Evolutionary conservation across 352 stramenopile species (phyloP).

Genomic region (Phytophthora podocarpi): DNA sequence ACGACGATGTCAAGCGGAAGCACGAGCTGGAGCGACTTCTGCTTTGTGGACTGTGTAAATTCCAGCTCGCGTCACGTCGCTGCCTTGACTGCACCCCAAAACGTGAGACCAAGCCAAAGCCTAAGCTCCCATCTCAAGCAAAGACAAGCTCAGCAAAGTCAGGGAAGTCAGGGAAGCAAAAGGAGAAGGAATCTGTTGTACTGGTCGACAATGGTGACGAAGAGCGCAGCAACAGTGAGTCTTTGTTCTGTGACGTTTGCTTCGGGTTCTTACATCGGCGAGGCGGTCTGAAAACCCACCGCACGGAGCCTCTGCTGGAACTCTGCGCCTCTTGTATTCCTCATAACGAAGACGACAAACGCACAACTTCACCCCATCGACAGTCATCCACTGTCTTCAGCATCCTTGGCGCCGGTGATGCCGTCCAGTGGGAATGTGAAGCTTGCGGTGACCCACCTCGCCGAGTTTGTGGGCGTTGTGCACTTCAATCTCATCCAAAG

Average conservation of each 20-base stretch:
- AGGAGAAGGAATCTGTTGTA: constrained; percentile 3
- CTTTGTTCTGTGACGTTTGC: constrained; percentile 69
- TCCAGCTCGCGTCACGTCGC: constrained; percentile 62
- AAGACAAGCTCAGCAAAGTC: not conserved
- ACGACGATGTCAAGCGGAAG: constrained; percentile 4
- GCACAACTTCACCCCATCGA: not conserved
- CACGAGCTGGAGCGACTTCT: constrained; percentile 50
- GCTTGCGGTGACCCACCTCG: constrained; percentile 24
- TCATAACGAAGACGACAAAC: constrained; percentile 22
- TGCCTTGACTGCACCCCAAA: constrained; percentile 47
- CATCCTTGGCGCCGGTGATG: constrained; percentile 11
- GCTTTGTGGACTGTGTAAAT: constrained; percentile 64
- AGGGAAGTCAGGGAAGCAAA: constrained; percentile 13
- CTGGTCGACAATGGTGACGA: not conserved
- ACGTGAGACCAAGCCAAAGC: not conserved
- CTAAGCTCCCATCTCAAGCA: too few relatives aligned
- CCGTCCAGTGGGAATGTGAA: constrained; percentile 59
- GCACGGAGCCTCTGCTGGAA: constrained; percentile 46
- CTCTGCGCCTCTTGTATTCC: constrained; percentile 43
- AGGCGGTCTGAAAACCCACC: constrained; percentile 50
- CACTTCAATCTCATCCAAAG: constrained; percentile 38
- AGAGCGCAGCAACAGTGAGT: constrained; percentile 24
- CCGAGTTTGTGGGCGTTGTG: constrained; percentile 55
- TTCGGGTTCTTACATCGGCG: constrained; percentile 61
- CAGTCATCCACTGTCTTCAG: not conserved